A percentile compares a stretch with the other conserved stretches of the same genome.
phyloP scores from a whole-genome alignment of 2,329 filamentous ascomycete species.

The Alternaria angustiovoidea region DNA sequence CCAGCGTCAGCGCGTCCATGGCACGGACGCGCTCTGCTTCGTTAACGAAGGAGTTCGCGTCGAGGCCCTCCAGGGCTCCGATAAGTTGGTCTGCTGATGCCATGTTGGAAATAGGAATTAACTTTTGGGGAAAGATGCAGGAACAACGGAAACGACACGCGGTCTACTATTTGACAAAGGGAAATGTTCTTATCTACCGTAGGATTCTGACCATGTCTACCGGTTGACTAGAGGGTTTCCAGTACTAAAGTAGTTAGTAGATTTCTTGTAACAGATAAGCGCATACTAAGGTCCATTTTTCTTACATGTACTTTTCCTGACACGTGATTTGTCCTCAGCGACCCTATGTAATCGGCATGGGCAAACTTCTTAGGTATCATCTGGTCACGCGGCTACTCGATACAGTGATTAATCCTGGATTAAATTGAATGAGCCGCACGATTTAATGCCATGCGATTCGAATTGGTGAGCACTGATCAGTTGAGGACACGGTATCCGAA shows the following conservation, averaged over 20 bases:
- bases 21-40: constrained; percentile 12
- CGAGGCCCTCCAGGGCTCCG: constrained; percentile 6
- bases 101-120: constrained; percentile 6
- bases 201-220: neutral
- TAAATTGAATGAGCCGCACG: neutral
- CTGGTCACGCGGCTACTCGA: neutral
- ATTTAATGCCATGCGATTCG: neutral
- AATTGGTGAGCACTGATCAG: neutral
- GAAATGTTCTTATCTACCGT: constrained; percentile 2
- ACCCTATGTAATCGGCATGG: neutral
- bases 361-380: neutral
- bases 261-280: neutral
- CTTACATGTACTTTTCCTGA: neutral
- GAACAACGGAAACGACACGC: neutral
- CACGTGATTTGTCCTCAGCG: neutral
- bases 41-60: constrained; percentile 10
- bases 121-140: constrained; percentile 9
- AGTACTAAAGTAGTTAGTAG: neutral
- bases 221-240: neutral
- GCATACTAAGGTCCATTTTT: neutral
- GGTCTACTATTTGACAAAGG: neutral
- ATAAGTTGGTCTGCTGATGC: constrained; percentile 12
- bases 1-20: constrained; percentile 10
- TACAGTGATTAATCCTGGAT: neutral
- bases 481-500: neutral